Base-by-base conservation (phyloP, 805 yeast genomes). In the Suhomyces faveliae region DNA sequence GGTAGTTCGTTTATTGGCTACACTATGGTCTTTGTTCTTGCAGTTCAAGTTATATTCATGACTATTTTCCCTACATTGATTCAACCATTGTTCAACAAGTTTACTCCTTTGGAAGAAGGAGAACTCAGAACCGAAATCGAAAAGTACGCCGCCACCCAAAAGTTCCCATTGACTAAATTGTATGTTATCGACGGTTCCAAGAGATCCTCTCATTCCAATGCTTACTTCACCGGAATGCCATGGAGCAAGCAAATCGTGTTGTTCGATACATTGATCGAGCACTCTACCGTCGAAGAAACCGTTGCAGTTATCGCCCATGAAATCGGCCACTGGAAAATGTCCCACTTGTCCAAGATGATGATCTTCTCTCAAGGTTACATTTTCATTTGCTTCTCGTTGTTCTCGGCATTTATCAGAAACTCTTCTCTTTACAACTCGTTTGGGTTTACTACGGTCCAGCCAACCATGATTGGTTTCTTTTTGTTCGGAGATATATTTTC, bases 271-370 rank as follows among this genome's bases (percentile, higher is more conserved):
- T 79, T 94, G 70, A 85, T 94, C 54, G 82, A 87, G 51, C 85
- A 88, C 50, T 84, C 90, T 27, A 70, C 90, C 24, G 78, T 81
- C 23, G 79, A 78, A 38, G 96, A 94, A 68, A 88, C 90, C 35
- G 89, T 90, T 45, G 97, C 98, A 45, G 96, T 94, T 1, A 76
- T 92, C 54, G 98, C 96, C n/a, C 99, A 94, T 63, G 99, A 94
- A 73, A 85, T 94, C 57, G 99, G 99, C 44, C 99, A 94, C 67
- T 94, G 99, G 99, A 84, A 85, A 59, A 77, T 87, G 64, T 83
- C 86, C 49, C 99, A 94, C 67, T 85, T 91, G 51, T 74, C 91
- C n/a, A 84, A 83, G 63, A 79, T 85, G 77, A 68, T 94, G 60
- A 60, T 78, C 4, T 77, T 84, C 52, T 74, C 81, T 41, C 91